These are phyloP conservation scores for Aquilaria agallochum DNA, from an alignment of 441 rosid species.

Conservation along the genomic window DNA sequence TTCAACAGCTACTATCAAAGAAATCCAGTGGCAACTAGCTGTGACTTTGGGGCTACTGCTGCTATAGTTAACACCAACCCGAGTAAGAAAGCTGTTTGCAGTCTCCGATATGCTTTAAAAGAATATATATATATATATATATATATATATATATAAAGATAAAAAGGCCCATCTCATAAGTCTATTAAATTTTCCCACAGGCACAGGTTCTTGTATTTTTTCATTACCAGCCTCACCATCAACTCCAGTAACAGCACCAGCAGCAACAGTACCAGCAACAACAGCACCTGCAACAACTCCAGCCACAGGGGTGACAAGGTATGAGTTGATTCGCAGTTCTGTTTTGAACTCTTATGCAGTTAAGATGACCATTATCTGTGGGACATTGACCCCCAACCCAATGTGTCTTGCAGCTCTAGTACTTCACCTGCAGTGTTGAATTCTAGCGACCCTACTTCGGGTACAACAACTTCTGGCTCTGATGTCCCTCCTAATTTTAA, in stretches of 20 bases:
- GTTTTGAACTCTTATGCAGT: too few relatives aligned
- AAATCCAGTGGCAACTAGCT: conserved; percentile 74
- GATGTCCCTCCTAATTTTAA: conserved; percentile 43
- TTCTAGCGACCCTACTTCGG: conserved; percentile 53
- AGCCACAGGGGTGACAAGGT: conserved; percentile 48
- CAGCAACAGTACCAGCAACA: conserved; percentile 30
- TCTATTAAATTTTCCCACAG: conserved; percentile 31
- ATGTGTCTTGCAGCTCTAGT: conserved; percentile 44
- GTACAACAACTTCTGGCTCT: conserved; percentile 41
- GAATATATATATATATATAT: background rate
- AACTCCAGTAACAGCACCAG: conserved; percentile 35
- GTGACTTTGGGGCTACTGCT: conserved; percentile 90
- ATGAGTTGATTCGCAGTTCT: background rate
- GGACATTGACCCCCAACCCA: background rate
- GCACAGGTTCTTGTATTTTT: conserved; percentile 78
- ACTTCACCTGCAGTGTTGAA: conserved; percentile 64
- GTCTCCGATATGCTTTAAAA: background rate
- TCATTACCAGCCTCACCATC: conserved; percentile 50
- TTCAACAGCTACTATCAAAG: conserved; percentile 94
- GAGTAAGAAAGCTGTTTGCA: conserved; percentile 45
- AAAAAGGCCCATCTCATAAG: background rate
- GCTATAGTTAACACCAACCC: conserved; percentile 58
- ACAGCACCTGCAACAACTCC: conserved; percentile 37
- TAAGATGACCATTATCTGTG: too few relatives aligned
- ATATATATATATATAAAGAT: background rate